These are phyloP conservation scores for Friedmanniomyces endolithicus DNA, from an alignment of 495 filamentous ascomycete species.

Conservation along the genomic window DNA sequence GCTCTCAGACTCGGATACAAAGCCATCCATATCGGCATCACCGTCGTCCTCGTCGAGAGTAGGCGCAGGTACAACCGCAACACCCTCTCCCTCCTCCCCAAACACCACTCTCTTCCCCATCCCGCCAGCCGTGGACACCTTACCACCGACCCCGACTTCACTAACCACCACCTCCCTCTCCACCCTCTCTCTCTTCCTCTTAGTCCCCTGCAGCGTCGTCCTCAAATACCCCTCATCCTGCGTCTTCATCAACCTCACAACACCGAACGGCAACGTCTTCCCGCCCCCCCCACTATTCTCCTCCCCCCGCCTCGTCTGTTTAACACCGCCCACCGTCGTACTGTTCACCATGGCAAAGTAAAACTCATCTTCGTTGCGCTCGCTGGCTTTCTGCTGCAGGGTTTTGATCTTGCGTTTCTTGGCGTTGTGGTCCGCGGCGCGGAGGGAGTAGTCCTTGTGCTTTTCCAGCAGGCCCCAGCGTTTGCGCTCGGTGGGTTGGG, in stretches of 20 bases:
- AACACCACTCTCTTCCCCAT: slow-evolving; percentile 25
- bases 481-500: slow-evolving; percentile 67
- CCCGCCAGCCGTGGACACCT: slow-evolving; percentile 3
- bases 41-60: slow-evolving; percentile 29
- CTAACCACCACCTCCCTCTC: slow-evolving; percentile 39
- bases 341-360: slow-evolving; percentile 76
- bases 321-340: slow-evolving; percentile 51
- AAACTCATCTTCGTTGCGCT: slow-evolving; percentile 95
- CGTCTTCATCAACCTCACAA: slow-evolving; percentile 82
- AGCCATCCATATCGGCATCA: slow-evolving; percentile 34
- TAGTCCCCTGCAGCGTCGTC: slow-evolving; percentile 48
- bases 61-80: slow-evolving; percentile 24
- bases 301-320: slow-evolving; percentile 37
- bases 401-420: slow-evolving; percentile 72
- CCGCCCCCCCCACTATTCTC: slow-evolving; percentile 7
- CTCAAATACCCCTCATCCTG: slow-evolving; percentile 86
- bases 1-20: slow-evolving; percentile 27
- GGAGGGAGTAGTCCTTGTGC: slow-evolving; percentile 89
- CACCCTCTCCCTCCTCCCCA: slow-evolving; percentile 18
- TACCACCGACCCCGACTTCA: slow-evolving; percentile 26
- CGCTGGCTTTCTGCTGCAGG: slow-evolving; percentile 65
- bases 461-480: slow-evolving; percentile 83
- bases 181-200: slow-evolving; percentile 46
- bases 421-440: slow-evolving; percentile 72
- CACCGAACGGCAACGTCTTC: slow-evolving; percentile 43